These are phyloP conservation scores for Penicillium janthinellum DNA, from an alignment of 2,329 filamentous ascomycete species.

Conservation along the genomic window DNA sequence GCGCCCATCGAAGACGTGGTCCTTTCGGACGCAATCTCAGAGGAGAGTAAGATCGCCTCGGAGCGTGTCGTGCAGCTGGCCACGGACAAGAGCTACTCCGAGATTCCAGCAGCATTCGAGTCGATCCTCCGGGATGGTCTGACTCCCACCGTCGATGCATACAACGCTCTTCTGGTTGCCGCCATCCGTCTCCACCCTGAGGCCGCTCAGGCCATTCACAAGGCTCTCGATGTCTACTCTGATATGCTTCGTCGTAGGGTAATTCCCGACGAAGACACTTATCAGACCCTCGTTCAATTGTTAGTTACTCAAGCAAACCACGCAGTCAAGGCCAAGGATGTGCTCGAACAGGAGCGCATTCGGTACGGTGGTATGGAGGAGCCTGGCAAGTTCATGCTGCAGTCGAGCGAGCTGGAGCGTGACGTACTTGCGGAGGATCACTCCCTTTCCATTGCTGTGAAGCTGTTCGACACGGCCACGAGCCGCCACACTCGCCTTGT, in stretches of 20 bases:
- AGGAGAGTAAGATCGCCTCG: slow-evolving; percentile 70
- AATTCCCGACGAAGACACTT: slow-evolving; percentile 79
- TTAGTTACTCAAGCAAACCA: slow-evolving; percentile 80
- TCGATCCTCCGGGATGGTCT: slow-evolving; percentile 81
- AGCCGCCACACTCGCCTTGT: slow-evolving; percentile 59
- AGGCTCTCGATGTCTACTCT: slow-evolving; percentile 90
- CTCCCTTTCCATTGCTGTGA: slow-evolving; percentile 79
- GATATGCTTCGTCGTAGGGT: slow-evolving; percentile 92
- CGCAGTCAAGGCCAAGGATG: slow-evolving; percentile 70
- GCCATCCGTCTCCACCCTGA: slow-evolving; percentile 79
- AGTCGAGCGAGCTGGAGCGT: slow-evolving; percentile 83
- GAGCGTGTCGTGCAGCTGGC: slow-evolving; percentile 76
- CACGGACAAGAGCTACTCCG: slow-evolving; percentile 71
- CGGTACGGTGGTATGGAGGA: slow-evolving; percentile 86
- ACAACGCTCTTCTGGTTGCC: slow-evolving; percentile 85
- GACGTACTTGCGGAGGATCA: slow-evolving; percentile 86
- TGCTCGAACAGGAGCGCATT: slow-evolving; percentile 76
- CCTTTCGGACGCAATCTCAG: slow-evolving; percentile 53
- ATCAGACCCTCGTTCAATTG: slow-evolving; percentile 81
- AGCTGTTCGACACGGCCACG: slow-evolving; percentile 78
- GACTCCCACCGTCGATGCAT: slow-evolving; percentile 79
- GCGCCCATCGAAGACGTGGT: slow-evolving; percentile 41
- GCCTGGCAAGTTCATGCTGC: slow-evolving; percentile 81
- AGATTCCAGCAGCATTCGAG: slow-evolving; percentile 90
- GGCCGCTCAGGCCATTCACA: slow-evolving; percentile 81